Percentiles rank a stretch among this genome's conserved stretches.
Conservation (phyloP, 495 filamentous ascomycete species). For the Penicillium pulvis region DNA sequence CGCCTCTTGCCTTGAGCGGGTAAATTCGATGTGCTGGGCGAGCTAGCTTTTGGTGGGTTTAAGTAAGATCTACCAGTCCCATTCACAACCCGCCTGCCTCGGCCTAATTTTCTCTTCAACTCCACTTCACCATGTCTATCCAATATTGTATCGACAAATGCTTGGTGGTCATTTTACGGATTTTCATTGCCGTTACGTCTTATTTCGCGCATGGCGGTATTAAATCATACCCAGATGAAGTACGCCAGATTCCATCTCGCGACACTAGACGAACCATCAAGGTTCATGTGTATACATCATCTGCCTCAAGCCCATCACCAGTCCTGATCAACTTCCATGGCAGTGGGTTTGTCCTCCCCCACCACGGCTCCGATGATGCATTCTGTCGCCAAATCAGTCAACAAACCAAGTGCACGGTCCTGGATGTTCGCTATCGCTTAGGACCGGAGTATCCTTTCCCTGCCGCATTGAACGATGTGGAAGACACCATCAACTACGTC, state of each 20-base stretch:
- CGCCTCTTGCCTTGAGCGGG: neutral
- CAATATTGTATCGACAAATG: conserved; percentile 30
- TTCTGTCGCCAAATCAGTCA: conserved; percentile 42
- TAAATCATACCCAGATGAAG: conserved; percentile 32
- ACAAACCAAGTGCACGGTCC: conserved; percentile 40
- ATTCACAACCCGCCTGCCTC: conserved; percentile 15
- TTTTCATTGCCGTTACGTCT: neutral
- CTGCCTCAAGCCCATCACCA: conserved; percentile 29
- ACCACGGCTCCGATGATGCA: conserved; percentile 45
- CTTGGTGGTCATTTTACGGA: conserved; percentile 26
- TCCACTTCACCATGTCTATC: conserved; percentile 20
- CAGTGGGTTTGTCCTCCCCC: conserved; percentile 44
- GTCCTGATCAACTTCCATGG: conserved; percentile 51
- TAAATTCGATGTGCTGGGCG: neutral
- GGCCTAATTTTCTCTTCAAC: conserved; percentile 4
- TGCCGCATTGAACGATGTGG: conserved; percentile 70
- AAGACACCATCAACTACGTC: conserved; percentile 43
- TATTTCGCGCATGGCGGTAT: neutral
- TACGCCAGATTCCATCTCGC: conserved; percentile 44
- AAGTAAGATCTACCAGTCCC: conserved; percentile 8
- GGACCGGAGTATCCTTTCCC: conserved; percentile 80
- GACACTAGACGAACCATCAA: conserved; percentile 46
- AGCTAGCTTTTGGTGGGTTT: conserved; percentile 1
- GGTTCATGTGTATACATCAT: conserved; percentile 45
- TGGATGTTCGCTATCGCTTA: conserved; percentile 71